Base-by-base conservation (phyloP, 495 filamentous ascomycete genomes). In the Annulohypoxylon bovei region DNA sequence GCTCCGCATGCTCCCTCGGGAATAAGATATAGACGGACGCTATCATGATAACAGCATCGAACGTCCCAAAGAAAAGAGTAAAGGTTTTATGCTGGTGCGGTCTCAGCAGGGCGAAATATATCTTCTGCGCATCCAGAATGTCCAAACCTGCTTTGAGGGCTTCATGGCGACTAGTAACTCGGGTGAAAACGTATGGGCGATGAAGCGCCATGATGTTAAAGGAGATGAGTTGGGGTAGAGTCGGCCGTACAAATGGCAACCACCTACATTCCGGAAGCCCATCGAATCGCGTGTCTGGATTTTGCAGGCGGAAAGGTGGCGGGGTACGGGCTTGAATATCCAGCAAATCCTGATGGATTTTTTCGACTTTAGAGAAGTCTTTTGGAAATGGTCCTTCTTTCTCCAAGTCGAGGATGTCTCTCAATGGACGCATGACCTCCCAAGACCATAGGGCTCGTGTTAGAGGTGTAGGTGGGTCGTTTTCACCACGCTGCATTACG, bases 141-240 rank as follows among this genome's bases (percentile, higher is more conserved):
- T 79, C 79, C 16, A 88, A 66, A 40, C 83, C 84, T 28, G 86
- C 88, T 63, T 81, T 82, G 0, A 90, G 75, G 14, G 88, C 86
- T 56, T 84, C 81, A 8, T 78, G 80, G 25, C 86, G 79, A 59
- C 82, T 85, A 4, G 77, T 77, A 3, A 80, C 67, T n/a, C 84
- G 80, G 0, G 86, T 86, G 62, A 90, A 90, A 37, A 90, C 86
- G 71, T 87, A 90, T 0, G 88, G 86, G 47, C 88, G 82, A 59
- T 90, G 88, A 33, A 90, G 81, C 18, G 86, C 86, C 72, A 89
- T 87, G 46, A 89, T 75, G 52, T 87, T 83, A 65, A 88, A 85
- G 18, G 81, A 76, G 20, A 81, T 67, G 8, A 84, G 72, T 47
- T 84, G 84, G 27, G 81, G 81, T 54, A 89, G 60, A 9, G 78